Base-by-base conservation (phyloP, 2,329 filamentous ascomycete genomes). In the Triangularia verruculosa region DNA sequence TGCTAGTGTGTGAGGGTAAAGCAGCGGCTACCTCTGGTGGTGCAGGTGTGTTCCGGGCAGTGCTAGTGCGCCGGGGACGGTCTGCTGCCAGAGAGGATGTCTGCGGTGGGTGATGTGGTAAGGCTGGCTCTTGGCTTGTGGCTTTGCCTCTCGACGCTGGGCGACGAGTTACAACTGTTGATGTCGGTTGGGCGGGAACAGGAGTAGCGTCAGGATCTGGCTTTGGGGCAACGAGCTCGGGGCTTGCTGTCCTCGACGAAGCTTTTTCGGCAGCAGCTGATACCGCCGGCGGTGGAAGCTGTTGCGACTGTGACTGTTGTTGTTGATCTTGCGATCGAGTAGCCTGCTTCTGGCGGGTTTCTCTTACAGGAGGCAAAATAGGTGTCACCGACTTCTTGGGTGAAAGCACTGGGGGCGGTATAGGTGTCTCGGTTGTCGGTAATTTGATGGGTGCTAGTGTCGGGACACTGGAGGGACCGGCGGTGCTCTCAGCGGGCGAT, bases 11-110 rank as follows among this genome's bases (percentile, higher is more conserved):
- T 12, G 24, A 28, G 9, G 52, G 25, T n/a, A 24, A 51, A 11
- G 43, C 43, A 24, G 65, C 66, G 43, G 72, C 72, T 54, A 69
- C 63, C 67, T 84, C 83, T 11, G 83, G 83, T 8, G 83, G 83
- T 8, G 78, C 83, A 11, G 84, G 84, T 1, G 84, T 86, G 70
- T 83, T 85, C 64, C 83, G 79, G 61, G 83, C 82, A 24, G 83
- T 85, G 70, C 84, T 86, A 62, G 83, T 72, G 62, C 84, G 82
- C 57, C 84, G 81, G 65, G 83, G 78, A 55, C 84, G 78, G 63
- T 87, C 84, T 56, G 77, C 75, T 20, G 81, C 83, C 64, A 84
- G 74, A 17, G 80, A 80, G 52, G 77, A 22, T 28, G 54, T 28
- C 13, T 12, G 54, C 22, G 30, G 56, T 32, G 39, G 56, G 17